Conservation (phyloP, 805 yeast species). For the Metschnikowia reukaufii region DNA sequence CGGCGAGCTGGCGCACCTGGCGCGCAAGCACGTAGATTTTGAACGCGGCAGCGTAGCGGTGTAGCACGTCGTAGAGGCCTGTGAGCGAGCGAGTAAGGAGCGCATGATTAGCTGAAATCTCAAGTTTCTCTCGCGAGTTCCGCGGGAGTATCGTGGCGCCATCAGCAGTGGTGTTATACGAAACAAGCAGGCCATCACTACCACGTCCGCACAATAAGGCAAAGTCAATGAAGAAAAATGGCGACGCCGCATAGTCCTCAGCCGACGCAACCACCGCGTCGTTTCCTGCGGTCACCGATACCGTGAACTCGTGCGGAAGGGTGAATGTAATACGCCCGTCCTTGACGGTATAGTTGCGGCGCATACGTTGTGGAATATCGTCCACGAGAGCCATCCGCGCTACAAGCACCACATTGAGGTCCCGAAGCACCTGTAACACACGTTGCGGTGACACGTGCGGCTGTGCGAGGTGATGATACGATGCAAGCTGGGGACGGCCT, state of each 20-base stretch:
- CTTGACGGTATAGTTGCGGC: slow-evolving; percentile 55
- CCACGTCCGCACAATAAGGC: slow-evolving; percentile 56
- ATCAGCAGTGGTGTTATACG: slow-evolving; percentile 26
- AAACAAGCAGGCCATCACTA: slow-evolving; percentile 34
- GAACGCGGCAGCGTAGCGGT: slow-evolving; percentile 60
- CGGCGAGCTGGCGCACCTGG: slow-evolving; percentile 49
- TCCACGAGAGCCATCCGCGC: slow-evolving; percentile 69
- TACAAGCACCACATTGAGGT: slow-evolving; percentile 70
- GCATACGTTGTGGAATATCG: slow-evolving; percentile 64
- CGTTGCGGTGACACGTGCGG: slow-evolving; percentile 52
- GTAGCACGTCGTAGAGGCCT: slow-evolving; percentile 57
- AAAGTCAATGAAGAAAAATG: slow-evolving; percentile 78
- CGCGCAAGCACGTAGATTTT: slow-evolving; percentile 60
- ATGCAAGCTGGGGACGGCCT: slow-evolving; percentile 74
- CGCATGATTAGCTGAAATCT: slow-evolving; percentile 53
- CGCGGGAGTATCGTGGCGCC: slow-evolving; percentile 32
- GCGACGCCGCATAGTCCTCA: slow-evolving; percentile 48
- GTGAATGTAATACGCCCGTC: slow-evolving; percentile 76
- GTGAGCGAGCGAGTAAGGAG: slow-evolving; percentile 47
- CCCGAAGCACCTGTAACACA: slow-evolving; percentile 59
- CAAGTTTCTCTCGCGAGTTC: slow-evolving; percentile 44
- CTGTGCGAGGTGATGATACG: slow-evolving; percentile 55
- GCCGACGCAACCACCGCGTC: slow-evolving; percentile 48
- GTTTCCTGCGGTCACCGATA: slow-evolving; percentile 68
- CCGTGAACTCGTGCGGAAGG: slow-evolving; percentile 63